Conservation (phyloP, 495 filamentous ascomycete species). For the Penicillium chermesinum region DNA sequence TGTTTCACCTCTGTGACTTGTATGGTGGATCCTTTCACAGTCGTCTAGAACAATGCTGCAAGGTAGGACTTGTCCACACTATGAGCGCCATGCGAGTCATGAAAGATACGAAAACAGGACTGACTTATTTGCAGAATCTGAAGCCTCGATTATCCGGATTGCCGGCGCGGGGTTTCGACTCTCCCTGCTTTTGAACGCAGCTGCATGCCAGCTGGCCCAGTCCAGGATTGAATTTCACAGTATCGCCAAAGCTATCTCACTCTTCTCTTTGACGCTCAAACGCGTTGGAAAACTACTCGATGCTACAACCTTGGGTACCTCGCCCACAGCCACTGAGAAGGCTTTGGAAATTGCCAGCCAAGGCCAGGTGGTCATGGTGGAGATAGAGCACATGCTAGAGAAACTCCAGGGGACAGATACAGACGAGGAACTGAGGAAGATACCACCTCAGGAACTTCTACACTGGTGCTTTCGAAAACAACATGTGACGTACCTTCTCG, state of each 20-base stretch:
- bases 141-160: constrained; percentile 29
- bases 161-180: constrained; percentile 42
- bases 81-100: background rate
- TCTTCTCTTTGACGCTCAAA: constrained; percentile 42
- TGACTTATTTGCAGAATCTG: constrained; percentile 12
- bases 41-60: constrained; percentile 13
- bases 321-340: constrained; percentile 32
- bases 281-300: constrained; percentile 33
- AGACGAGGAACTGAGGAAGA: constrained; percentile 21
- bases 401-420: constrained; percentile 32
- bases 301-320: constrained; percentile 20
- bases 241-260: constrained; percentile 42
- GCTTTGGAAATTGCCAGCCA: constrained; percentile 38
- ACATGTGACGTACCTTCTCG: constrained; percentile 41
- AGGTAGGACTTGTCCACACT: constrained; percentile 6
- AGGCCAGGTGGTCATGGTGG: constrained; percentile 37
- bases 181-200: constrained; percentile 40
- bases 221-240: constrained; percentile 42
- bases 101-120: background rate
- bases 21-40: background rate
- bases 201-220: constrained; percentile 38
- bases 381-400: constrained; percentile 43
- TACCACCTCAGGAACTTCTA: constrained; percentile 34
- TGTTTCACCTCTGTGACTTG: background rate
- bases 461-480: constrained; percentile 44